Conservation (phyloP, 345 rosid genomes). For the Moricandia arvensis region DNA sequence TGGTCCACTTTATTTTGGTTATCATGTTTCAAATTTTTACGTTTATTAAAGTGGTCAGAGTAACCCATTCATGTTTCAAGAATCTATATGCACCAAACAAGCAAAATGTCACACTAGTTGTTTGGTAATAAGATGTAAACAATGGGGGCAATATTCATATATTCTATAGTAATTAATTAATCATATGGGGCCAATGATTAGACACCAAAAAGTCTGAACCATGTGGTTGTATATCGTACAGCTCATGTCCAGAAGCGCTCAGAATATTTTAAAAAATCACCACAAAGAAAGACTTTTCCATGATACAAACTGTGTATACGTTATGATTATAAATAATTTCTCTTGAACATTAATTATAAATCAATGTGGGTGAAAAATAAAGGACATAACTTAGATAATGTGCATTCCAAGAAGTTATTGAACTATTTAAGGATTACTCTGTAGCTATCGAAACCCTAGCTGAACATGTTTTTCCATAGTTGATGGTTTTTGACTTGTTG, state of each 20-base stretch:
- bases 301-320: neutral
- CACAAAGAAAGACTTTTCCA: conserved; percentile 13
- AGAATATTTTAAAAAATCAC: neutral
- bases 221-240: conserved; percentile 25
- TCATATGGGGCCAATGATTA: conserved; percentile 28
- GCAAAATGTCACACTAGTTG: neutral
- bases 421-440: too few species aligned
- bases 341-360: neutral
- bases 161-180: conserved; percentile 1
- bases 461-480: neutral
- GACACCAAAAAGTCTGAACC: conserved; percentile 24
- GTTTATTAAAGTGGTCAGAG: neutral
- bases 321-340: neutral
- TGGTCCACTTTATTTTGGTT: neutral
- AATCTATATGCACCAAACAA: conserved; percentile 24
- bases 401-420: neutral
- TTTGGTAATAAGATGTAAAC: neutral
- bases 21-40: neutral
- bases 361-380: neutral
- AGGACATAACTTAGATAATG: neutral
- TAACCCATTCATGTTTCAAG: conserved; percentile 26
- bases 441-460: too few species aligned
- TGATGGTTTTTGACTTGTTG: conserved; percentile 11
- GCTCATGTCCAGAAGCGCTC: conserved; percentile 27
- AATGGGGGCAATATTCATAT: neutral